Base-by-base conservation (phyloP, 257 asterid species). In the Avicennia marina region DNA sequence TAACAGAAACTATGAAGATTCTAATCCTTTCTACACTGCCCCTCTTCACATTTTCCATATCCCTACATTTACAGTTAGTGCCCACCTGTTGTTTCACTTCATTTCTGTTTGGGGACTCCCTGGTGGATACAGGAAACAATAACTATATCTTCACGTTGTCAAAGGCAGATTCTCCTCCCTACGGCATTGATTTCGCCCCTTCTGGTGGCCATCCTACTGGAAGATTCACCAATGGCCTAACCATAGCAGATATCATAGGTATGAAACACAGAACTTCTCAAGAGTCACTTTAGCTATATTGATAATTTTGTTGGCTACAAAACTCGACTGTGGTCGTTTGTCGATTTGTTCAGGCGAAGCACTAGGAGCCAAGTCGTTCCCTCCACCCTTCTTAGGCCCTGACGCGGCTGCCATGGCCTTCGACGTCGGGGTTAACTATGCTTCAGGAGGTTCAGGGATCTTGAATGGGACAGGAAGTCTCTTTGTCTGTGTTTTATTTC, bases 391-490 rank as follows among this genome's bases (percentile, higher is more conserved):
- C 58, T 56, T 78, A 4, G 68, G 77, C 42, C 83, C 83, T 25
- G 27, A 73, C 62, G 53, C 75, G 10, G 65, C 65, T 18, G 42
- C 68, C 6, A 52, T 57, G 32, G 75, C 75, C 38, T 62, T 77
- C 11, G 70, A 63, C 26, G 39, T 27, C 27, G 86, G 89, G 61
- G 63, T 75, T 20, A 78, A 81, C 53, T 81, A 78, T 66, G 89
- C 83, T 36, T 81, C 89, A 3, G 89, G 86, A 20, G 81, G 86
- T 63, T 81, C 89, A 0, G 86, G 89, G n/a, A 78, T 81, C 59
- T 69, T 78, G 65, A 82, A 78, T 49, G 60, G 57, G 44, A 81
- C 89, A 0, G 89, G 89, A 52, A 51, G 68, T 63, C 48, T 75
- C 38, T 81, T 78, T 66, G 89, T 81, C 34, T 20, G 79, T 75